Evolutionary conservation across 2,329 filamentous ascomycete genomes (phyloP).

Genomic region (Diaporthe citriasiana): DNA sequence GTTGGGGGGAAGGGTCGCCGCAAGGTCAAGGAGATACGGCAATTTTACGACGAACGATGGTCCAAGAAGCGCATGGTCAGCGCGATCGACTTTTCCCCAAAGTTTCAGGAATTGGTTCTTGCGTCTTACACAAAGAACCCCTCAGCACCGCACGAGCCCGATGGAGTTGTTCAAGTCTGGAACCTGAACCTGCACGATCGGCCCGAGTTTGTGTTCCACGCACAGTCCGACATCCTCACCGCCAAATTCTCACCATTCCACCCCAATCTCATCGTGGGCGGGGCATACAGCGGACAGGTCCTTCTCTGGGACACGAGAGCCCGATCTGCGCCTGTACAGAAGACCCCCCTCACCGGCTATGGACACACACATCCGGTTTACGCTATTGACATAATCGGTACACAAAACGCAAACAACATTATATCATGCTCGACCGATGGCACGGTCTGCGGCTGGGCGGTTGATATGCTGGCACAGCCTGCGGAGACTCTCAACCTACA

Average conservation of each 20-base stretch:
- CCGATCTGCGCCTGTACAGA: constrained; percentile 90
- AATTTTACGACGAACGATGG: constrained; percentile 96
- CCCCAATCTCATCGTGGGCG: constrained; percentile 94
- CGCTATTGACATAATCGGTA: constrained; percentile 94
- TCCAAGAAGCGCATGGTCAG: constrained; percentile 98
- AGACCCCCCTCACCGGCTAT: constrained; percentile 93
- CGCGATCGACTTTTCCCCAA: constrained; percentile 93
- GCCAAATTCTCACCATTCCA: constrained; percentile 99
- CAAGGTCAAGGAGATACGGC: constrained; percentile 86
- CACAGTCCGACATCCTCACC: constrained; percentile 93
- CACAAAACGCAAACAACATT: constrained; percentile 99
- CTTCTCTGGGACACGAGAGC: constrained; percentile 97
- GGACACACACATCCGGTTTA: constrained; percentile 98
- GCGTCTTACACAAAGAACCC: constrained; percentile 98
- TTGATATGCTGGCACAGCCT: constrained; percentile 97
- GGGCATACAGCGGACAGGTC: constrained; percentile 96
- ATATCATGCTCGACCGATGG: constrained; percentile 97
- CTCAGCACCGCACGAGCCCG: constrained; percentile 91
- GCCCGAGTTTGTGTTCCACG: constrained; percentile 96
- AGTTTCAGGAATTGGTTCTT: constrained; percentile 92
- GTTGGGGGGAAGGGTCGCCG: constrained; percentile 79
- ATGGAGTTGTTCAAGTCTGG: constrained; percentile 96
- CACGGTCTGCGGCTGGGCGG: constrained; percentile 96
- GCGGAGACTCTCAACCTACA: constrained; percentile 93
- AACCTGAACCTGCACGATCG: constrained; percentile 94